These are phyloP conservation scores for Pelargonium australe DNA, from an alignment of 441 rosid genomes.

Conservation along the genomic window DNA sequence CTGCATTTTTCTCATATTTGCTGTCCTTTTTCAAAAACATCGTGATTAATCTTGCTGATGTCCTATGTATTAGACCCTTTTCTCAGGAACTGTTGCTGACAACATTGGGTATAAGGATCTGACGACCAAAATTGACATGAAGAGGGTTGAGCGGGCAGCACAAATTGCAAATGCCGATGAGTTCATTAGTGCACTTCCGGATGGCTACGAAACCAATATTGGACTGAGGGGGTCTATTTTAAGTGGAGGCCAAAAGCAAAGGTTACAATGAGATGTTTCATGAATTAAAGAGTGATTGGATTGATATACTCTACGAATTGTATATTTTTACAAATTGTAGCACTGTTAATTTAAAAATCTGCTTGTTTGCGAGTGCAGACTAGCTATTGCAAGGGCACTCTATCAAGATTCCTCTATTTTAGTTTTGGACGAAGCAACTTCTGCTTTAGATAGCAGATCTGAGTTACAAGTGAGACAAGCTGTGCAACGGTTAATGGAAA, in stretches of 20 bases:
- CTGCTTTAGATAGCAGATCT: slow-evolving; percentile 82
- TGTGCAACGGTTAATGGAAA: slow-evolving; percentile 58
- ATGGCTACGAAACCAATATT: slow-evolving; percentile 59
- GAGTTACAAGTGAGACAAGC: slow-evolving; percentile 84
- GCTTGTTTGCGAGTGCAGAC: slow-evolving; percentile 34
- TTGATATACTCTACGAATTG: neutral
- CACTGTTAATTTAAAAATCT: neutral
- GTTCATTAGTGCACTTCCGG: slow-evolving; percentile 68
- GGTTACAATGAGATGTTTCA: slow-evolving; percentile 32
- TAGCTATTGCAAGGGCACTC: slow-evolving; percentile 87
- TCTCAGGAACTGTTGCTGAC: slow-evolving; percentile 85
- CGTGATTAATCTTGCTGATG: slow-evolving; percentile 7
- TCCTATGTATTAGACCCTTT: slow-evolving; percentile 46
- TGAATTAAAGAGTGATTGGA: neutral
- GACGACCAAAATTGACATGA: slow-evolving; percentile 52
- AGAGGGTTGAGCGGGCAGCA: slow-evolving; percentile 68
- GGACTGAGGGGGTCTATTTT: slow-evolving; percentile 85
- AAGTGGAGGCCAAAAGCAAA: slow-evolving; percentile 94
- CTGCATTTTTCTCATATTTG: too few species aligned
- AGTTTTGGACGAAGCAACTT: slow-evolving; percentile 94
- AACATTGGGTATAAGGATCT: slow-evolving; percentile 84
- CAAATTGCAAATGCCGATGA: slow-evolving; percentile 80
- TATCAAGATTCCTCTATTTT: slow-evolving; percentile 68
- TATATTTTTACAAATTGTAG: neutral
- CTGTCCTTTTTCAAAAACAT: neutral